phyloP scores from a whole-genome alignment of 371 early-diverging fungal genomes.

The Mortierella sp. region DNA sequence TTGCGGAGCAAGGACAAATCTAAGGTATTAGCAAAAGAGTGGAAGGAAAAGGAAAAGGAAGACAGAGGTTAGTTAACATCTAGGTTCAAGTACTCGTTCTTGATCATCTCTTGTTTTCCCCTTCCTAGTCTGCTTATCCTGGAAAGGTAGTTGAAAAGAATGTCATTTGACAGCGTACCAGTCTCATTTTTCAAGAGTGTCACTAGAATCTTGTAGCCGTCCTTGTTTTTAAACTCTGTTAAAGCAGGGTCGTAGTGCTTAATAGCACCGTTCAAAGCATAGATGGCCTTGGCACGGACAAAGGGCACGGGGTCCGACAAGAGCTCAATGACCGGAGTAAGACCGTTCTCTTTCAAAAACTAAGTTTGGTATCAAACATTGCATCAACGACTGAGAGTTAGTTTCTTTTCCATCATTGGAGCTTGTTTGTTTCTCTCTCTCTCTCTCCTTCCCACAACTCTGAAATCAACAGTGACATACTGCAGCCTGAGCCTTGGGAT shows the following conservation, averaged over 20 bases:
- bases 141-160: too few species aligned
- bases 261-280: slow-evolving; percentile 82
- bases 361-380: too few species aligned
- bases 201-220: slow-evolving; percentile 64
- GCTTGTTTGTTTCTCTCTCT: not conserved
- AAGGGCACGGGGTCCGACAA: slow-evolving; percentile 64
- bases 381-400: too few species aligned
- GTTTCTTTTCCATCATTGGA: slow-evolving; percentile 15
- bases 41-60: not conserved
- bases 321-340: slow-evolving; percentile 63
- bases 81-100: too few species aligned
- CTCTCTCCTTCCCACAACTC: not conserved
- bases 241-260: slow-evolving; percentile 75
- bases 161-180: slow-evolving; percentile 34
- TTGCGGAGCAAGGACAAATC: slow-evolving; percentile 65
- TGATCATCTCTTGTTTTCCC: slow-evolving; percentile 6
- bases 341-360: slow-evolving; percentile 72
- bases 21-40: slow-evolving; percentile 7
- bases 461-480: slow-evolving; percentile 56
- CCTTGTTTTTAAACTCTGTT: slow-evolving; percentile 61
- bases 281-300: slow-evolving; percentile 80
- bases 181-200: slow-evolving; percentile 56
- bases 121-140: not conserved
- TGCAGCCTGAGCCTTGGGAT: slow-evolving; percentile 84
- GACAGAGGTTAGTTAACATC: not conserved